Percentiles rank a stretch among this genome's conserved stretches.
These are phyloP conservation scores for Rhizopogon sp. DNA, from an alignment of 768 basidiomycete genomes.

Conservation along the genomic window DNA sequence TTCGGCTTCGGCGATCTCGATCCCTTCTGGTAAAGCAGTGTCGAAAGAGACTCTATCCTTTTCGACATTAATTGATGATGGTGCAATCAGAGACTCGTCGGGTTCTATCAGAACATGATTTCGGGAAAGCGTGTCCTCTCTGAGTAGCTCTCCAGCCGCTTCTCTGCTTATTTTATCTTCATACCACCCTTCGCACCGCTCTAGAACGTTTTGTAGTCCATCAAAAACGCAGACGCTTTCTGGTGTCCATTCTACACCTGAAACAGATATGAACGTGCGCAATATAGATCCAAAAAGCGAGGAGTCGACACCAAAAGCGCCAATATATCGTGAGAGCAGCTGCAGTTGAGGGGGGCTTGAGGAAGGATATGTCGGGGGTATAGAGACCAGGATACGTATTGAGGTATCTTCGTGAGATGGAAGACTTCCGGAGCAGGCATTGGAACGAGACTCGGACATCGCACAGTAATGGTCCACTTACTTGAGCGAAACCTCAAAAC, in stretches of 20 bases:
- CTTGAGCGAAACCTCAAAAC: slow-evolving; percentile 64
- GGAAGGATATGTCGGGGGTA: slow-evolving; percentile 59
- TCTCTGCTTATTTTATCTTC: slow-evolving; percentile 55
- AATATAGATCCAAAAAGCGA: slow-evolving; percentile 72
- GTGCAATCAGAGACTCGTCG: background rate
- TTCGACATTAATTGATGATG: background rate
- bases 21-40: slow-evolving; percentile 45
- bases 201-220: slow-evolving; percentile 72
- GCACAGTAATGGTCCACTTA: slow-evolving; percentile 35
- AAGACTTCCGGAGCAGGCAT: slow-evolving; percentile 33
- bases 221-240: slow-evolving; percentile 84
- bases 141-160: slow-evolving; percentile 47
- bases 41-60: slow-evolving; percentile 6
- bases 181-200: slow-evolving; percentile 67
- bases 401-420: slow-evolving; percentile 47
- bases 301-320: slow-evolving; percentile 71
- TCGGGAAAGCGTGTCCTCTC: slow-evolving; percentile 43
- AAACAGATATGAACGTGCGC: slow-evolving; percentile 73
- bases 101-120: slow-evolving; percentile 1
- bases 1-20: slow-evolving; percentile 68
- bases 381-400: slow-evolving; percentile 52
- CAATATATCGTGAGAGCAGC: slow-evolving; percentile 79
- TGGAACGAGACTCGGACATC: background rate
- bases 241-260: slow-evolving; percentile 71
- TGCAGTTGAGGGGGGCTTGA: slow-evolving; percentile 75